phyloP scores from a whole-genome alignment of 139 green algal genomes.

The Coccomyxa sp. region DNA sequence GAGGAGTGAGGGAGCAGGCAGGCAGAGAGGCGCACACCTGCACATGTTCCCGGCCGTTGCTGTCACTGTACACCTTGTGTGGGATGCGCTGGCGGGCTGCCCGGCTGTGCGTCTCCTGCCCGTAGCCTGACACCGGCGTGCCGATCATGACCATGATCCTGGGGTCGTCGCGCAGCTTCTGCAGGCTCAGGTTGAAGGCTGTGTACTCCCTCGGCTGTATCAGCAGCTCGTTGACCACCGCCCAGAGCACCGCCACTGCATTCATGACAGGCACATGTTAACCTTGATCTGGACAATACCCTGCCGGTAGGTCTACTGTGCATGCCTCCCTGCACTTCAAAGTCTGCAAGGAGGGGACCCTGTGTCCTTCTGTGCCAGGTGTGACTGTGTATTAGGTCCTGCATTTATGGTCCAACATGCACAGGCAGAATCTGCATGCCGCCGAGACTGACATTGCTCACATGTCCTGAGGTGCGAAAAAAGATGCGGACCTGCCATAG shows the following conservation, averaged over 20 bases:
- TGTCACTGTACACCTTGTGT: slow-evolving; percentile 82
- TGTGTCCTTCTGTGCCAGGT: no score
- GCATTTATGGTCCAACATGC: no score
- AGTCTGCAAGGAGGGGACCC: no score
- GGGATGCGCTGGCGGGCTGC: slow-evolving; percentile 85
- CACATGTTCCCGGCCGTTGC: slow-evolving; percentile 76
- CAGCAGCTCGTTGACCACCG: slow-evolving; percentile 64
- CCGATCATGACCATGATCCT: slow-evolving; percentile 66
- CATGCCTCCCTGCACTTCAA: no score
- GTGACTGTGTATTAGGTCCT: no score
- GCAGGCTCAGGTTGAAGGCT: slow-evolving; percentile 81
- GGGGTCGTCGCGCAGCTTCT: slow-evolving; percentile 80
- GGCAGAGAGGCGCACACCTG: slow-evolving; percentile 43
- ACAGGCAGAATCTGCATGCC: no score
- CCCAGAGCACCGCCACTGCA: slow-evolving; percentile 39
- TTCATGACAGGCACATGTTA: no score
- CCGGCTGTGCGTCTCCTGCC: slow-evolving; percentile 72
- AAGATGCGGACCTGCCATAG: slow-evolving; percentile 28
- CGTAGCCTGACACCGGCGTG: slow-evolving; percentile 61
- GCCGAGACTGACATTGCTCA: no score
- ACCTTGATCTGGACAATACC: no score
- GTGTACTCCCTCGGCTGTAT: slow-evolving; percentile 83
- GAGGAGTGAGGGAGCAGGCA: no score
- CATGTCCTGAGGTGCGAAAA: no score
- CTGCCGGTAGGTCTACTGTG: no score